Evolutionary conservation across 1,284 basidiomycete species (phyloP).

Genomic region (Boletus smithii): DNA sequence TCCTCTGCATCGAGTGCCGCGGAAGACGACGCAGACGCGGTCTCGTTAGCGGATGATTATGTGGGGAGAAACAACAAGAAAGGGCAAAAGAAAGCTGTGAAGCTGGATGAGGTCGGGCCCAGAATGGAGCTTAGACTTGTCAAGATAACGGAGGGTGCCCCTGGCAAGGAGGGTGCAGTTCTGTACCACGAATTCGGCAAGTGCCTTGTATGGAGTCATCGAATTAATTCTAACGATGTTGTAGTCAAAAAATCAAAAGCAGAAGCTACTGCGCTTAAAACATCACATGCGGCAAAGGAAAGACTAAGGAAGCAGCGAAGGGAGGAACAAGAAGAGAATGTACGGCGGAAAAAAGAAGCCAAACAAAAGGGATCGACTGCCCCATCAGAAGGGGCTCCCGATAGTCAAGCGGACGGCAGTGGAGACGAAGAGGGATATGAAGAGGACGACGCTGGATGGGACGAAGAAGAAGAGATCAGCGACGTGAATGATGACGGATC

Average conservation of each 20-base stretch:
- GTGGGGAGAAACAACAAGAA: slow-evolving; percentile 92
- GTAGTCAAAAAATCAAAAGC: slow-evolving; percentile 82
- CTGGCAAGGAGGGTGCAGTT: slow-evolving; percentile 84
- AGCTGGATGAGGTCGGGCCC: slow-evolving; percentile 92
- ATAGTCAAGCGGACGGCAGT: slow-evolving; percentile 29
- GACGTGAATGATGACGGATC: slow-evolving; percentile 53
- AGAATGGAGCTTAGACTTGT: slow-evolving; percentile 90
- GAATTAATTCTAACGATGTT: slow-evolving; percentile 11
- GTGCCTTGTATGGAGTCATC: slow-evolving; percentile 27
- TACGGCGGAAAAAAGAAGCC: slow-evolving; percentile 68
- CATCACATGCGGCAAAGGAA: slow-evolving; percentile 72
- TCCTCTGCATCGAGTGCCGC: slow-evolving; percentile 75
- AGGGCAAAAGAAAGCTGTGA: slow-evolving; percentile 87
- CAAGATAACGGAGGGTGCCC: slow-evolving; percentile 94
- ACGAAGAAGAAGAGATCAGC: slow-evolving; percentile 64
- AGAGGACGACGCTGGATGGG: slow-evolving; percentile 49
- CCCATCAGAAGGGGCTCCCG: slow-evolving; percentile 34
- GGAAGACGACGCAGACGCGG: slow-evolving; percentile 77
- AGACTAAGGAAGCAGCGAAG: slow-evolving; percentile 71
- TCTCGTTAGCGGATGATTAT: slow-evolving; percentile 88
- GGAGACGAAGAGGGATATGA: slow-evolving; percentile 42
- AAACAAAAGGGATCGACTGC: slow-evolving; percentile 34
- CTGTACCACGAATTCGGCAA: slow-evolving; percentile 89
- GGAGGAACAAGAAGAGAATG: slow-evolving; percentile 87
- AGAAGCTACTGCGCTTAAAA: slow-evolving; percentile 63